phyloP scores from a whole-genome alignment of 352 stramenopile species.

The Phytophthora constricta region DNA sequence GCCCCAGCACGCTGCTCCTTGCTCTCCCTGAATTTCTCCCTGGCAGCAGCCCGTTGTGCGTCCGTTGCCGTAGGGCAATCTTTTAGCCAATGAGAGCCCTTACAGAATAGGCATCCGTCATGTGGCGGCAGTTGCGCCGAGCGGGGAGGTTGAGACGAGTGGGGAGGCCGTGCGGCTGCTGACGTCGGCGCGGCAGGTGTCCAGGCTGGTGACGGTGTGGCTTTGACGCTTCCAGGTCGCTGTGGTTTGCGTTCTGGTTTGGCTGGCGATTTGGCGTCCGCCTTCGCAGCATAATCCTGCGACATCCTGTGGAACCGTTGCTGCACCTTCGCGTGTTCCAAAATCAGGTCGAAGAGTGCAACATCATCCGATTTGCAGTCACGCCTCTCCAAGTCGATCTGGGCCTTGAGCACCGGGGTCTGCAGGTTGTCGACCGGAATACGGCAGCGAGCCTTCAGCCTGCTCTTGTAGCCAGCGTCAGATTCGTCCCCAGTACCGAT shows the following conservation, averaged over 20 bases:
- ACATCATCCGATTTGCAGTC: neutral
- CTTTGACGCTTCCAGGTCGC: neutral
- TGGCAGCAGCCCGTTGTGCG: neutral
- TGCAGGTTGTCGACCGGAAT: neutral
- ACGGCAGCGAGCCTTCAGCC: neutral
- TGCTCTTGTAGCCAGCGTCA: neutral
- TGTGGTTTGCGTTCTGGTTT: neutral
- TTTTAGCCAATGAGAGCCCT: neutral
- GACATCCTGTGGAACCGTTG: constrained; percentile 1
- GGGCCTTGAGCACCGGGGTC: neutral
- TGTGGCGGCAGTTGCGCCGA: neutral
- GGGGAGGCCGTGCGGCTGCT: no score
- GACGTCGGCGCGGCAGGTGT: no score
- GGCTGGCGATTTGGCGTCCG: neutral
- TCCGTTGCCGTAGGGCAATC: neutral
- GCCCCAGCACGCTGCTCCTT: neutral
- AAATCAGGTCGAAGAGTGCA: neutral
- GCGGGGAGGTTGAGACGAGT: no score
- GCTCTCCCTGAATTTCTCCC: neutral
- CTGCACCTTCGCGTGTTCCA: neutral
- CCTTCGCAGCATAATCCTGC: neutral
- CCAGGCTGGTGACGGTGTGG: no score
- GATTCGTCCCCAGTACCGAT: constrained; percentile 1
- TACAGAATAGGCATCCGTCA: neutral
- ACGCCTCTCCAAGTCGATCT: neutral